phyloP scores from a whole-genome alignment of 2,329 filamentous ascomycete genomes.

The Graphiopsis chlorocephala region DNA sequence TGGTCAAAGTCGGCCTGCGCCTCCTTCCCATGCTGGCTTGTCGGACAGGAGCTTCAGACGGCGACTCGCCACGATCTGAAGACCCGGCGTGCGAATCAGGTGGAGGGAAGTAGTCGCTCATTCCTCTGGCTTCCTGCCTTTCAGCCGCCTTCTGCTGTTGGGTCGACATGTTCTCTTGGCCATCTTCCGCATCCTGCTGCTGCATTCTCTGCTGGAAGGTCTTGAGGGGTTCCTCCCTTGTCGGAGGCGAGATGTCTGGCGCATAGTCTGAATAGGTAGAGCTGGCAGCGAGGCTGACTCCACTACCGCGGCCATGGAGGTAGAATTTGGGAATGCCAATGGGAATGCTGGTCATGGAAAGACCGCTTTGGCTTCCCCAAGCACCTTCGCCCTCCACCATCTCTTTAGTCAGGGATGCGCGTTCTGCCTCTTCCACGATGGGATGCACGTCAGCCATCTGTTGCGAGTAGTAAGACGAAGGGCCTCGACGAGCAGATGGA shows the following conservation, averaged over 20 bases:
- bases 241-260: slow-evolving; percentile 1
- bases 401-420: slow-evolving; percentile 23
- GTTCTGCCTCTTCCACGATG: slow-evolving; percentile 49
- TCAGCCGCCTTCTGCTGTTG: neutral
- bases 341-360: slow-evolving; percentile 49
- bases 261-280: slow-evolving; percentile 1
- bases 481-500: slow-evolving; percentile 48
- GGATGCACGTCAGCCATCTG: slow-evolving; percentile 47
- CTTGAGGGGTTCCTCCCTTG: slow-evolving; percentile 8
- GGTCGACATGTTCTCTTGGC: neutral
- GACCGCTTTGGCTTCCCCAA: slow-evolving; percentile 26
- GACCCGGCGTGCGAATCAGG: neutral
- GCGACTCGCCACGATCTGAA: slow-evolving; percentile 12
- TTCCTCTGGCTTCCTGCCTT: neutral
- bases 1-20: slow-evolving; percentile 48
- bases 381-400: neutral
- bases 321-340: slow-evolving; percentile 42
- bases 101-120: neutral
- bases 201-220: slow-evolving; percentile 15
- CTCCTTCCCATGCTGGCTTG: slow-evolving; percentile 50
- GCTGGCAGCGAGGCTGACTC: slow-evolving; percentile 17
- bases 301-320: slow-evolving; percentile 33
- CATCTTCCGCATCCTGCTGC: slow-evolving; percentile 12
- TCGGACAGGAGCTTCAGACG: slow-evolving; percentile 25
- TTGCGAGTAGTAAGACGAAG: slow-evolving; percentile 48